Conservation (phyloP, 306 rosid genomes). For the Urtica urens region DNA sequence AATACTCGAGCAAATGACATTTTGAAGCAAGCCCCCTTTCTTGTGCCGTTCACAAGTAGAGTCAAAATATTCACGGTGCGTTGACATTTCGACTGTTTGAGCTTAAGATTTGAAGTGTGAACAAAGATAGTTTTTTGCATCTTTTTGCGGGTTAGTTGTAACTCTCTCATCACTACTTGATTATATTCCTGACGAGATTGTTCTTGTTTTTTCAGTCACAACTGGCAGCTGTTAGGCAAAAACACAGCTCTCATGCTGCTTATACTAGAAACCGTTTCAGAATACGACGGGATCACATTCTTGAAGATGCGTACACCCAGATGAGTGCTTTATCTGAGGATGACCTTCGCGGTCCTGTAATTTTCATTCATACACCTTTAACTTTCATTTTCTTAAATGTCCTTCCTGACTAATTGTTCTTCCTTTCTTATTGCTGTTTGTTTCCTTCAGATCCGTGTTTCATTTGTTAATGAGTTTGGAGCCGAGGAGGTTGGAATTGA, state of each 20-base stretch:
- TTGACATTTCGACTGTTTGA: slow-evolving; percentile 8
- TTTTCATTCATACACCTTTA: slow-evolving; percentile 8
- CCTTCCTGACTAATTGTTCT: neutral
- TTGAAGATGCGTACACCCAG: slow-evolving; percentile 92
- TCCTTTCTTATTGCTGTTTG: slow-evolving; percentile 8
- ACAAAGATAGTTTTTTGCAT: neutral
- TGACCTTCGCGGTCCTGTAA: slow-evolving; percentile 85
- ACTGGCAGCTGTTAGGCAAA: slow-evolving; percentile 73
- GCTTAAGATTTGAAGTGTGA: neutral
- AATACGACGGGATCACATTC: slow-evolving; percentile 78
- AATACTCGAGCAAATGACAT: slow-evolving; percentile 87
- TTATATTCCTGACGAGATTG: neutral
- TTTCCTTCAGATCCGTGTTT: slow-evolving; percentile 79
- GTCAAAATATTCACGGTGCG: slow-evolving; percentile 90
- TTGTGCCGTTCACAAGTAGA: slow-evolving; percentile 97
- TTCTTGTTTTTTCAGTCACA: slow-evolving; percentile 68
- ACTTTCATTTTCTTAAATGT: neutral
- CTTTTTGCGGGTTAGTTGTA: neutral
- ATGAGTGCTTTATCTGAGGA: slow-evolving; percentile 93
- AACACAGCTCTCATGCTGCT: slow-evolving; percentile 53
- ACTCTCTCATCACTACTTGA: slow-evolving; percentile 2
- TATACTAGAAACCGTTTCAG: slow-evolving; percentile 74
- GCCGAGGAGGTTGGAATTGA: slow-evolving; percentile 99
- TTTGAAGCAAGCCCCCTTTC: slow-evolving; percentile 83
- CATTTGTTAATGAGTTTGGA: slow-evolving; percentile 94